Evolutionary conservation across 768 basidiomycete species (phyloP).

Genomic region (Russula dissimulans): DNA sequence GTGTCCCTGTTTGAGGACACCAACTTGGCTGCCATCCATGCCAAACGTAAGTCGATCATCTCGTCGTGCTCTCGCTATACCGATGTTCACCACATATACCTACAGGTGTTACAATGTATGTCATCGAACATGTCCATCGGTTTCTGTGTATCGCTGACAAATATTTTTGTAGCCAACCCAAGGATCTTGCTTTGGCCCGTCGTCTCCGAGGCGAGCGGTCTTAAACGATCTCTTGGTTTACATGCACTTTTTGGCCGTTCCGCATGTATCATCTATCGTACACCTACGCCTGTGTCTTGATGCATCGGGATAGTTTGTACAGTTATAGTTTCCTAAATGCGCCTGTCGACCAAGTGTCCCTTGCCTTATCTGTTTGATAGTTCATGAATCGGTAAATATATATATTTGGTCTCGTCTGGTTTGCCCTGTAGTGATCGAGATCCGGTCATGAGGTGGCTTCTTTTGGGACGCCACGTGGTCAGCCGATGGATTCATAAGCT

Average conservation of each 20-base stretch:
- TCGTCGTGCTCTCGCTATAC: neutral
- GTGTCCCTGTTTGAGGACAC: constrained; percentile 84
- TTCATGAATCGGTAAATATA: neutral
- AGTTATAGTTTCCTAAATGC: constrained; percentile 10
- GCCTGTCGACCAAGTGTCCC: neutral
- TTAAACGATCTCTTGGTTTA: constrained; percentile 27
- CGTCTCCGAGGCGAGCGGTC: constrained; percentile 73
- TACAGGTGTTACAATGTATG: constrained; percentile 21
- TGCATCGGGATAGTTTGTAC: constrained; percentile 14
- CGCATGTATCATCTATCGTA: neutral
- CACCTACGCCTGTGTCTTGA: neutral
- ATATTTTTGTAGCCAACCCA: constrained; percentile 47
- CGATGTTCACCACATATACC: neutral
- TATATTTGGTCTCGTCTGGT: constrained; percentile 1
- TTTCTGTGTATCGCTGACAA: constrained; percentile 19
- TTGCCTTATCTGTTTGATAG: neutral
- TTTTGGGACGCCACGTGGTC: too few species aligned
- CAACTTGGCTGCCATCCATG: constrained; percentile 86
- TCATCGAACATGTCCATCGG: neutral
- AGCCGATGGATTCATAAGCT: too few species aligned
- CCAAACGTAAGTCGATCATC: constrained; percentile 43
- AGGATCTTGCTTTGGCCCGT: constrained; percentile 75
- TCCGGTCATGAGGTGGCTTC: neutral
- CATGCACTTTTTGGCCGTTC: neutral
- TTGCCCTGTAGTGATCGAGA: neutral